Evolutionary conservation across 305 asterid species (phyloP), one percentile per base, ranked within the genome.

Genomic region (Fraxinus albicans): DNA sequence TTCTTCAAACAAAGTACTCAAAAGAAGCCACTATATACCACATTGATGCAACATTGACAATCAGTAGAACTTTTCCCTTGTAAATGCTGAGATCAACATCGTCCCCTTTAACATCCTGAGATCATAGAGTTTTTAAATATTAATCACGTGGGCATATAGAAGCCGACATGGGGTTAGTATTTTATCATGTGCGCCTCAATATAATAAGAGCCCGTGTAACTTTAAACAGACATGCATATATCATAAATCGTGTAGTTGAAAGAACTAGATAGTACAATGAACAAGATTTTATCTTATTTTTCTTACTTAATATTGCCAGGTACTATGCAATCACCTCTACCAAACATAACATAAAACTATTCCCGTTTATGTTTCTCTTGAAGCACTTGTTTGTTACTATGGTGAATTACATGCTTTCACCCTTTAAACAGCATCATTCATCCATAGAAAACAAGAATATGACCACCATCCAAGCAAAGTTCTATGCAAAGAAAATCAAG

Each of bases 41-140:
- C 72, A 93, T 92, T 3, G 98, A 93, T 27, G 98, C 98, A 85
- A 94, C 98, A 86, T 94, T 94, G 84, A 94, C 98, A 85, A 94
- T 89, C 83, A 94, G 77, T 31, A 92, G 89, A 73, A 86, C 97
- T 84, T 93, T 93, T 74, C 98, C 98, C 86, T 90, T 91, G 88
- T 89, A 94, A 69, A 4, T 78, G 83, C 93, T 80, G 84, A 93
- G 91, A 83, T 89, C 85, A 76, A 93, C 97, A 82, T 94, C 96
- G 75, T 89, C 87, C 9, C 97, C 97, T 86, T 83, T 91, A 60
- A 90, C 91, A 87, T 94, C 97, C 97, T 94, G 91, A 82, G 87
- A 85, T 3, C 63, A 76, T 47, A 77, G 84, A 79, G 60, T 33
- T 73, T 73, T 65, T 40, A 83, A 34, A 55, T 55, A 55, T 55